These are phyloP conservation scores for Nyssa sinensis DNA, from an alignment of 148 eudicot genomes.

Conservation along the genomic window DNA sequence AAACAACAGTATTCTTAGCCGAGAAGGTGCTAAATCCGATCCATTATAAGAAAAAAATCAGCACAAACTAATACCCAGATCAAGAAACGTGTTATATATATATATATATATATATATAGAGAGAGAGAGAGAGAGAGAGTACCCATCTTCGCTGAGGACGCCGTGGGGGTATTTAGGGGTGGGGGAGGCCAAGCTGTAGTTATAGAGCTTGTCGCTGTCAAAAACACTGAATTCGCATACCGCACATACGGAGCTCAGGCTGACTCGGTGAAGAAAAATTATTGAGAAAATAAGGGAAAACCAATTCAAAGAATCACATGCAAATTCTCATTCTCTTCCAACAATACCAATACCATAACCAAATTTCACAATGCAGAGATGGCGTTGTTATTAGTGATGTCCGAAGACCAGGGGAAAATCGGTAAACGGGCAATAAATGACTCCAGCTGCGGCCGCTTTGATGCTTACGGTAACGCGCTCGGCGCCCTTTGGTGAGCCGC, in stretches of 20 bases:
- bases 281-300: conserved; percentile 4
- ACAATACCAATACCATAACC: conserved; percentile 18
- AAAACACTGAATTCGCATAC: conserved; percentile 50
- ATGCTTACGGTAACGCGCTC: too few relatives aligned
- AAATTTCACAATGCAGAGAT: background rate
- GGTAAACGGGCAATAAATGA: too few relatives aligned
- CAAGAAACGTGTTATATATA: background rate
- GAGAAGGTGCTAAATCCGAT: background rate
- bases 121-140: conserved; percentile 17
- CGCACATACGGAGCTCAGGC: conserved; percentile 29
- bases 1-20: background rate
- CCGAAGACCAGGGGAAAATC: too few relatives aligned
- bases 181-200: conserved; percentile 58
- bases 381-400: too few relatives aligned
- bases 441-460: too few relatives aligned
- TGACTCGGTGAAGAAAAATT: conserved; percentile 24
- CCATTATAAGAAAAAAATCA: background rate
- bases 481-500: too few relatives aligned
- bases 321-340: conserved; percentile 13
- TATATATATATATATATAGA: background rate
- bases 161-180: conserved; percentile 64
- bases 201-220: conserved; percentile 51
- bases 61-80: background rate
- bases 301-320: conserved; percentile 3
- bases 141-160: conserved; percentile 95